Conservation (phyloP, 176 grass and related monocot species). For the Puya raimondii region DNA sequence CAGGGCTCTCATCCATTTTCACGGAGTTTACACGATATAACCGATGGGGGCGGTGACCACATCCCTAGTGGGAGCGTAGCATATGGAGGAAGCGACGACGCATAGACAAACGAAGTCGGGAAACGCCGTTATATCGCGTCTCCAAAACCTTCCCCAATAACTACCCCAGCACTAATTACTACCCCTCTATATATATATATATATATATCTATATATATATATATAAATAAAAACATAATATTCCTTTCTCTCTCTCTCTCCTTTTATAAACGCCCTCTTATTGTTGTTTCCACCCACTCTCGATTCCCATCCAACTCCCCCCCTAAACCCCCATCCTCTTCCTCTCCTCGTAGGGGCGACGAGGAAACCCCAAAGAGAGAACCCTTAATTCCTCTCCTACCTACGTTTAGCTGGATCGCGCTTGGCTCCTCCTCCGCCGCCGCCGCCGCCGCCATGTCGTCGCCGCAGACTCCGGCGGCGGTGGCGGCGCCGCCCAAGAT, state of each 20-base stretch:
- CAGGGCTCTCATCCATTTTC: too few relatives aligned
- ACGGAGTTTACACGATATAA: neutral
- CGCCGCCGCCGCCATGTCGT: constrained; percentile 12
- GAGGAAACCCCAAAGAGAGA: neutral
- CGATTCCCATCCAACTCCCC: constrained; percentile 35
- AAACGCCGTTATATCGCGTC: too few relatives aligned
- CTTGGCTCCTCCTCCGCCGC: neutral
- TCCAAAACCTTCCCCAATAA: too few relatives aligned
- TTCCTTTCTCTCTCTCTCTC: neutral
- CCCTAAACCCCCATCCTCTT: constrained; percentile 13
- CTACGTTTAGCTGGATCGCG: constrained; percentile 14
- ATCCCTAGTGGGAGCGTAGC: neutral
- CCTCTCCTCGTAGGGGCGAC: constrained; percentile 11
- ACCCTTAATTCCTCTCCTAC: constrained; percentile 1
- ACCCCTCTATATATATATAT: neutral
- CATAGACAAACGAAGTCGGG: neutral
- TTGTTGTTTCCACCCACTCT: constrained; percentile 30
- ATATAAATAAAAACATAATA: neutral
- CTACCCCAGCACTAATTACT: too few relatives aligned
- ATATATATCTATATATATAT: too few relatives aligned
- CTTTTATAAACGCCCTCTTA: constrained; percentile 3
- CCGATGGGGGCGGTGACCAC: neutral
- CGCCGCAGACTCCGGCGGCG: constrained; percentile 3
- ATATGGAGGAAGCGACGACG: neutral
- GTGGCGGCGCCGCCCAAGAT: constrained; percentile 34